phyloP scores from a whole-genome alignment of 2,329 filamentous ascomycete species.

The Verruconis gallopava region DNA sequence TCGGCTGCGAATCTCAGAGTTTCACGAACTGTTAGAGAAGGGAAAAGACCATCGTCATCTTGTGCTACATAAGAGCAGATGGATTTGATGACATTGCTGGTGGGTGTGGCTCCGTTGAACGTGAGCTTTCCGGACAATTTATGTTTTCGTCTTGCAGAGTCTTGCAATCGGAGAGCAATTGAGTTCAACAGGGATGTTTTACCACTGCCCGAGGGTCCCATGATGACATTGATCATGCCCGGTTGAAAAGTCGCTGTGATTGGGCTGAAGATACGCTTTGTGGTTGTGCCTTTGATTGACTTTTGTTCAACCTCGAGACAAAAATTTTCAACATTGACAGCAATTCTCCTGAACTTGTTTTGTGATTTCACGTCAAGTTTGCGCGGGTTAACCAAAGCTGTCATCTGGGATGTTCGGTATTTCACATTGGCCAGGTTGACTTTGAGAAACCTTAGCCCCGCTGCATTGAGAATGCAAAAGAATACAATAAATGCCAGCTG shows the following conservation, averaged over 20 bases:
- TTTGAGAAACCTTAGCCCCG: constrained; percentile 52
- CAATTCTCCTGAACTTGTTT: constrained; percentile 51
- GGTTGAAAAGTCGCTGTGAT: too few species aligned
- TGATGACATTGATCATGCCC: too few species aligned
- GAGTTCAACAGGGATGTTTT: constrained; percentile 64
- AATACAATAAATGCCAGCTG: constrained; percentile 56
- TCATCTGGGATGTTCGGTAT: constrained; percentile 41
- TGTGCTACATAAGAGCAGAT: constrained; percentile 68
- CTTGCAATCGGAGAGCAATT: constrained; percentile 55
- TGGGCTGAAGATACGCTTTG: too few species aligned
- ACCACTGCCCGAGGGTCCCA: constrained; percentile 66
- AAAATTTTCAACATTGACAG: constrained; percentile 33
- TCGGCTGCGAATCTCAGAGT: constrained; percentile 58
- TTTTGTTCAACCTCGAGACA: constrained; percentile 21
- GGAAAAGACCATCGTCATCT: constrained; percentile 62
- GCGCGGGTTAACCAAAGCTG: constrained; percentile 40
- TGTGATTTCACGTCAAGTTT: constrained; percentile 47
- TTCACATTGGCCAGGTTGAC: constrained; percentile 56
- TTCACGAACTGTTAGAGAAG: constrained; percentile 63
- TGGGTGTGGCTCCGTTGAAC: constrained; percentile 51
- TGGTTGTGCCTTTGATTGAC: too few species aligned
- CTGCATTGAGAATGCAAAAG: constrained; percentile 43
- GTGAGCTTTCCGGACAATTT: constrained; percentile 47
- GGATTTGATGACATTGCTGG: constrained; percentile 56
- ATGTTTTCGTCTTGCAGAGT: constrained; percentile 50